These are phyloP conservation scores for Erodium texanum DNA, from an alignment of 441 rosid species.

Conservation along the genomic window DNA sequence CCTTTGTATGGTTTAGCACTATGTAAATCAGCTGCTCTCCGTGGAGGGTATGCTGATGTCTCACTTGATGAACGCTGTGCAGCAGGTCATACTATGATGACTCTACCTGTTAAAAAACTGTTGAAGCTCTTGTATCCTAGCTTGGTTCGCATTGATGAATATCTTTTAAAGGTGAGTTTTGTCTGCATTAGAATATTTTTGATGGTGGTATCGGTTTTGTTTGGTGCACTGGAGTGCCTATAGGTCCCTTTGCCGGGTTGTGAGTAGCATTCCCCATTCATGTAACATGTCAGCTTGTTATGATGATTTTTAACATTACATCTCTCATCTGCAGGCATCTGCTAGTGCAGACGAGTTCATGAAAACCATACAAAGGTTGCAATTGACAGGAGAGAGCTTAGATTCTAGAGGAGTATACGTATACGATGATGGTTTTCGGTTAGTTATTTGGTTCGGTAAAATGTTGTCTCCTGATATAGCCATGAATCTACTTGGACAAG, in stretches of 20 bases:
- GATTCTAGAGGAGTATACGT: conserved; percentile 90
- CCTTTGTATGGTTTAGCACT: conserved; percentile 81
- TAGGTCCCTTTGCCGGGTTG: not conserved
- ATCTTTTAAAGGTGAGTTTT: conserved; percentile 54
- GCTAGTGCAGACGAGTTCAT: conserved; percentile 35
- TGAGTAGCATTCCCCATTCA: not conserved
- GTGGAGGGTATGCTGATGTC: conserved; percentile 84
- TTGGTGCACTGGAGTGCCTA: not conserved
- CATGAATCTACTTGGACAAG: conserved; percentile 69
- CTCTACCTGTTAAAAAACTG: conserved; percentile 74
- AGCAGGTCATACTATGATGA: conserved; percentile 84
- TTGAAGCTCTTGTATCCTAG: conserved; percentile 80
- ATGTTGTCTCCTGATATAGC: conserved; percentile 84
- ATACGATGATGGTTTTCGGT: conserved; percentile 77
- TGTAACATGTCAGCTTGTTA: not conserved
- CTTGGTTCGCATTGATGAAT: conserved; percentile 76
- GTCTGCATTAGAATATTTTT: conserved; percentile 9
- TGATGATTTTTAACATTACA: conserved; percentile 6
- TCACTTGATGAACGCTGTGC: conserved; percentile 89
- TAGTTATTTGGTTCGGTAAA: conserved; percentile 88
- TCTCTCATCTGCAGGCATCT: conserved; percentile 46
- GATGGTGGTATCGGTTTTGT: conserved; percentile 2
- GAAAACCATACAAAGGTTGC: conserved; percentile 40
- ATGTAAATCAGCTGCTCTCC: conserved; percentile 66
- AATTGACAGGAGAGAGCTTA: conserved; percentile 71